Conservation (phyloP, 1,284 basidiomycete species). For the Cryptococcus amylolentus region DNA sequence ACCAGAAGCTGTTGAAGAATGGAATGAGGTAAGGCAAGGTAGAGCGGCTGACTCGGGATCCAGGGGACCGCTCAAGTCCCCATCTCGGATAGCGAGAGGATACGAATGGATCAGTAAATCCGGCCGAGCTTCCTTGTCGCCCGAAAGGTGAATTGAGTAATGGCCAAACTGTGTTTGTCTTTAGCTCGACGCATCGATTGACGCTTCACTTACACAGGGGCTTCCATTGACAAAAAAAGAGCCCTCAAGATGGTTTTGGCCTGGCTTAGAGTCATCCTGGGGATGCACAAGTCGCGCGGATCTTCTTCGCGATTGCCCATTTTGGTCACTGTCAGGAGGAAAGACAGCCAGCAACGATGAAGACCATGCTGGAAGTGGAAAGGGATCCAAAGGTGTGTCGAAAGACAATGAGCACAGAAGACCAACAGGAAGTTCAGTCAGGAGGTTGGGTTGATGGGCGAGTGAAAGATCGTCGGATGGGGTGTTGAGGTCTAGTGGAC, state of each 20-base stretch:
- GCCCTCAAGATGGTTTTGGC: background rate
- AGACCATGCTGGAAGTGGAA: background rate
- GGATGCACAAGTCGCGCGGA: background rate
- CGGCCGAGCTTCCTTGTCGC: too few relatives aligned
- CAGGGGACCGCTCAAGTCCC: background rate
- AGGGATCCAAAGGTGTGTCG: background rate
- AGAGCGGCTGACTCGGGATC: background rate
- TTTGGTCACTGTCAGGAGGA: background rate
- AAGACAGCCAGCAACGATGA: background rate
- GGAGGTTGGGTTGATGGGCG: background rate
- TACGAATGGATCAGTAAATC: background rate
- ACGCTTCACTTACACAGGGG: background rate
- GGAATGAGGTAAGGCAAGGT: too few relatives aligned
- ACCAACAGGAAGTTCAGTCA: background rate
- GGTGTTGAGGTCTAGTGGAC: too few relatives aligned
- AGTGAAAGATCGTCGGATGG: too few relatives aligned
- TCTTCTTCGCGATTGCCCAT: background rate
- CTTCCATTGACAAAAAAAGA: background rate
- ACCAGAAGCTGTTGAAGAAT: too few relatives aligned
- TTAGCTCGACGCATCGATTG: too few relatives aligned
- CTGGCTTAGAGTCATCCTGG: background rate
- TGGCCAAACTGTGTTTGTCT: too few relatives aligned
- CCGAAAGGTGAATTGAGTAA: too few relatives aligned
- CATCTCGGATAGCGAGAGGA: background rate
- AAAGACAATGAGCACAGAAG: background rate